These are phyloP conservation scores for Forsythia suspensa DNA, from an alignment of 257 asterid genomes.

Conservation along the genomic window DNA sequence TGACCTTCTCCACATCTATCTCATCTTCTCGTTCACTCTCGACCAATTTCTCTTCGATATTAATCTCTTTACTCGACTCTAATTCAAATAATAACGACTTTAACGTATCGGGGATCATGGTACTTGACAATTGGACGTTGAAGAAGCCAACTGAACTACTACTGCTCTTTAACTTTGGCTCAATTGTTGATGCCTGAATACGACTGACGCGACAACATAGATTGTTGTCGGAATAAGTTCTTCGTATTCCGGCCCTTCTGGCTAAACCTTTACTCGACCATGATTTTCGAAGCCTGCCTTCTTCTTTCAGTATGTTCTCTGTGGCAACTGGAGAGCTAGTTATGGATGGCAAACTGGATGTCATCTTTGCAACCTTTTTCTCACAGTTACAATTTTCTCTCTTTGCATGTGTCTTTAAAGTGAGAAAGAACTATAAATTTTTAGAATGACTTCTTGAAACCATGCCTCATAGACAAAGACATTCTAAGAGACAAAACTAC, in stretches of 20 bases:
- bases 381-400: background rate
- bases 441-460: conserved; percentile 25
- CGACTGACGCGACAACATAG: conserved; percentile 28
- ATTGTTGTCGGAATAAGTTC: conserved; percentile 52
- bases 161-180: conserved; percentile 42
- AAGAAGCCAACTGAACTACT: conserved; percentile 50
- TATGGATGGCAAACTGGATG: conserved; percentile 33
- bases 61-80: conserved; percentile 32
- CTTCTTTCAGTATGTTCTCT: background rate
- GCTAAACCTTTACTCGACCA: conserved; percentile 28
- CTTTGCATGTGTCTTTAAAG: conserved; percentile 3
- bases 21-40: conserved; percentile 25
- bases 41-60: conserved; percentile 14
- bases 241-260: conserved; percentile 20
- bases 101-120: conserved; percentile 49
- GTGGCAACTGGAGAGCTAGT: conserved; percentile 32
- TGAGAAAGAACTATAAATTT: background rate
- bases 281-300: conserved; percentile 36
- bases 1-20: conserved; percentile 25
- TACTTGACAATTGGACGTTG: conserved; percentile 46
- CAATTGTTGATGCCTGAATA: conserved; percentile 36
- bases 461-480: conserved; percentile 12
- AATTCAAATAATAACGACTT: conserved; percentile 45
- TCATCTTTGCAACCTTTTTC: conserved; percentile 34
- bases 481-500: conserved; percentile 27